Conservation (phyloP, 2,329 filamentous ascomycete genomes). For the Phaeosphaeriaceae sp. region DNA sequence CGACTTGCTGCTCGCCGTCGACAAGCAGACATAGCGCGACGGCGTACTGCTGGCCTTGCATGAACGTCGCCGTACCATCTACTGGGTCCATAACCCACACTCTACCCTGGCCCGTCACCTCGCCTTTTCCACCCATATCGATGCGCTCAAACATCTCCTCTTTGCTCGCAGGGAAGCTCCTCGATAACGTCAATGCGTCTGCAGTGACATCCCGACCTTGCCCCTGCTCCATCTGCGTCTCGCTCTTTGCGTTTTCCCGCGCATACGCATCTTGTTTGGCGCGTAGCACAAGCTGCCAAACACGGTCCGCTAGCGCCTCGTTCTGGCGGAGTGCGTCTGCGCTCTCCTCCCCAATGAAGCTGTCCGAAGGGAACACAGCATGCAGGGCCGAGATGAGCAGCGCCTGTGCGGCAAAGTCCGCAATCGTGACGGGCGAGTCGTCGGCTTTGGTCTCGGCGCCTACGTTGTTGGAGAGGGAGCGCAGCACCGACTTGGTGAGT, state of each 20-base stretch:
- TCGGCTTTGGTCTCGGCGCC: conserved; percentile 64
- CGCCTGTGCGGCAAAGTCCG: conserved; percentile 69
- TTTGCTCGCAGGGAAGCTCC: conserved; percentile 50
- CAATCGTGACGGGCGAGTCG: conserved; percentile 67
- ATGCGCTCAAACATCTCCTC: conserved; percentile 69
- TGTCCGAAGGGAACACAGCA: conserved; percentile 60
- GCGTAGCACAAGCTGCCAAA: conserved; percentile 61
- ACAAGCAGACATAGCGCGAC: conserved; percentile 66
- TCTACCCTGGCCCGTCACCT: conserved; percentile 52
- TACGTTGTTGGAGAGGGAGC: conserved; percentile 54
- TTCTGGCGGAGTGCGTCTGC: conserved; percentile 61
- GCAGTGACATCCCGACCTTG: not conserved
- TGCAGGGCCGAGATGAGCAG: conserved; percentile 66
- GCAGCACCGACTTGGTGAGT: conserved; percentile 63
- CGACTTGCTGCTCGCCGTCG: conserved; percentile 63
- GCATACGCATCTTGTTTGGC: conserved; percentile 39
- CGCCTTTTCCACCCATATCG: conserved; percentile 64
- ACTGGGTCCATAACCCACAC: conserved; percentile 71
- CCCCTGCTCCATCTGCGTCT: conserved; percentile 19
- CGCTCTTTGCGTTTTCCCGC: conserved; percentile 27
- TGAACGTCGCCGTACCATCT: conserved; percentile 69
- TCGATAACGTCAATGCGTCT: conserved; percentile 13
- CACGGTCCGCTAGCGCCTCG: conserved; percentile 56
- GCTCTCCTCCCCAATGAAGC: conserved; percentile 69
- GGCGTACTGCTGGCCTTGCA: conserved; percentile 67